These are phyloP conservation scores for Bruguiera parviflora DNA, from an alignment of 345 rosid genomes.

Conservation along the genomic window DNA sequence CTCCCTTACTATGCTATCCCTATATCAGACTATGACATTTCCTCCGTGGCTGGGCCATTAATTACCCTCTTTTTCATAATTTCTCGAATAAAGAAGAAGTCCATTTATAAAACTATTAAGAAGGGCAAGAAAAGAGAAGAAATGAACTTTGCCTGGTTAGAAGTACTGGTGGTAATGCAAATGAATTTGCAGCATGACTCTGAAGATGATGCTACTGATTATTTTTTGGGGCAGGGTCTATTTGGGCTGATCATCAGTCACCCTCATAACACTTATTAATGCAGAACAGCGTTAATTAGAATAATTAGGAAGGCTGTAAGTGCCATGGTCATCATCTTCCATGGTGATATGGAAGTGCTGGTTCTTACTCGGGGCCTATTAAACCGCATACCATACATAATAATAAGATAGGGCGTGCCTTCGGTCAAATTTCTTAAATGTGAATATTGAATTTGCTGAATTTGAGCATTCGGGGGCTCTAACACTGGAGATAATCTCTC, in stretches of 20 bases:
- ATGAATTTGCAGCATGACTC: neutral
- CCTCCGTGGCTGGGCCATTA: neutral
- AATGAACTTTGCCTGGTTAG: neutral
- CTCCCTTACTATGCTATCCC: neutral
- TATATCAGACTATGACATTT: neutral
- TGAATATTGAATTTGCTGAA: too few species aligned
- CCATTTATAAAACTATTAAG: too few species aligned
- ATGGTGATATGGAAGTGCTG: neutral
- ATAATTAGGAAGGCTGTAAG: slow-evolving; percentile 16
- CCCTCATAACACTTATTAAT: neutral
- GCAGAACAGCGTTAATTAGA: neutral
- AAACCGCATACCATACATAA: neutral
- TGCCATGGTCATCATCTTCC: neutral
- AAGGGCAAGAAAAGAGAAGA: neutral
- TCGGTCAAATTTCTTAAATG: slow-evolving; percentile 2
- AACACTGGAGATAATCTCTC: neutral
- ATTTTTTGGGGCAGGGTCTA: slow-evolving; percentile 14
- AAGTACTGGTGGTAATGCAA: neutral
- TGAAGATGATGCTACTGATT: neutral
- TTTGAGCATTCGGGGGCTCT: neutral
- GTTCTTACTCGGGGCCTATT: neutral
- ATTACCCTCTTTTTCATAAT: too few species aligned
- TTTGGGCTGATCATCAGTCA: slow-evolving; percentile 16
- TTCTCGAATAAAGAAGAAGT: too few species aligned
- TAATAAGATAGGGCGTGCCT: neutral